Evolutionary conservation across 116 monocot genomes (phyloP), one percentile per base, ranked within the genome.

Genomic region (Cymodocea nodosa): DNA sequence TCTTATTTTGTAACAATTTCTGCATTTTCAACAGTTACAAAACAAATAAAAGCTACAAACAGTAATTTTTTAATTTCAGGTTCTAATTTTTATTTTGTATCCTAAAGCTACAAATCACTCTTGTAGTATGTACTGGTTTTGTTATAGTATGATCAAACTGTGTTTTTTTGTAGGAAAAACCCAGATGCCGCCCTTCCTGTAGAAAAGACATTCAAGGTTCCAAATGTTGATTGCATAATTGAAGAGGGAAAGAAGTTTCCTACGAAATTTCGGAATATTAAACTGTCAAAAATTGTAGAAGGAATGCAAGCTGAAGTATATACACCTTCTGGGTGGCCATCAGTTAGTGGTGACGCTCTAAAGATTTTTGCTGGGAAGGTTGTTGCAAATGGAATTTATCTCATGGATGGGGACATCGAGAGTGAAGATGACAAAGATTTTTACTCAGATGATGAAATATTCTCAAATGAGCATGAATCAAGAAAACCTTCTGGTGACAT

Each of bases 311-410:
- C 88, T 9, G 97, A 91, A 37, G 70, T 81, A 12, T 88, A 60
- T 73, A 97, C 97, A 60, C 68, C 81, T 52, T 81, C 83, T 82
- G 97, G 97, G 6, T 84, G 87, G 87, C 97, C 97, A 60, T 97
- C 97, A 53, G 85, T 97, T 48, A 75, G 97, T 68, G 88, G 86
- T 53, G 97, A 82, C 75, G 87, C 84, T 67, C 69, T 97, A 34
- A 97, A 80, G 71, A 48, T 30, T 49, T 77, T 97, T 49, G 85
- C 88, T 37, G 97, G 97, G 64, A 90, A 97, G 56, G 65, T 97
- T 15, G 67, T 88, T 22, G 44, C 67, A n/a, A 77, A 85, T 35
- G 52, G 75, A 6, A 62, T 68, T 61, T 83, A 66, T 72, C 15
- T 73, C 14, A 22, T 23, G 55, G 85, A 83, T 67, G 77, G 74